Conservation (phyloP, 805 yeast genomes). For the Monosporozyma aquatica region DNA sequence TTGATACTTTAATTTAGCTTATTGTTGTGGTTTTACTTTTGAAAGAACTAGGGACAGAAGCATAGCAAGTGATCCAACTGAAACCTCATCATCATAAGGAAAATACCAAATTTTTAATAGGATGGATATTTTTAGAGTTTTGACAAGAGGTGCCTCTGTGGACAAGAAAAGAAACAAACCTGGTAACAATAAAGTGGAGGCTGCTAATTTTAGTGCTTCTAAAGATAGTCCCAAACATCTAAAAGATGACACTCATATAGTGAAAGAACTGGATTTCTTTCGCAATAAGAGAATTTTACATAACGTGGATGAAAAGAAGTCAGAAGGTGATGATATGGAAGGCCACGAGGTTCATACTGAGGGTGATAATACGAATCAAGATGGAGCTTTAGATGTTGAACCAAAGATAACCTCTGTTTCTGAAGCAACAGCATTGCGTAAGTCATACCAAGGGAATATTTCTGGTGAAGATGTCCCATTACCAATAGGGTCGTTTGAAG, state of each 20-base stretch:
- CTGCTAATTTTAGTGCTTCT: slow-evolving; percentile 14
- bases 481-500: slow-evolving; percentile 85
- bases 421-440: slow-evolving; percentile 56
- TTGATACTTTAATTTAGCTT: not conserved
- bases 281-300: slow-evolving; percentile 40
- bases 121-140: slow-evolving; percentile 85
- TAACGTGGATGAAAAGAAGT: slow-evolving; percentile 18
- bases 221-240: slow-evolving; percentile 29
- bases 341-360: slow-evolving; percentile 23
- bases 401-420: slow-evolving; percentile 41
- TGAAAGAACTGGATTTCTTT: slow-evolving; percentile 78
- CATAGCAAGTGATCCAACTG: too few relatives aligned
- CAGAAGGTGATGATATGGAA: slow-evolving; percentile 12
- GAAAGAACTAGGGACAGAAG: too few relatives aligned
- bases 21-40: too few relatives aligned
- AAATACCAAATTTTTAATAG: not conserved
- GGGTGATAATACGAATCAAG: slow-evolving; percentile 25
- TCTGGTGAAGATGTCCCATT: slow-evolving; percentile 82
- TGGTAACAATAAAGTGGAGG: slow-evolving; percentile 15
- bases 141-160: slow-evolving; percentile 78
- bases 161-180: slow-evolving; percentile 38
- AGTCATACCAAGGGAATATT: slow-evolving; percentile 55
- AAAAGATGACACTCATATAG: slow-evolving; percentile 39
- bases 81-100: too few relatives aligned
- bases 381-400: slow-evolving; percentile 26